Conservation (phyloP, 768 basidiomycete genomes). For the Russula griseocarnosa region DNA sequence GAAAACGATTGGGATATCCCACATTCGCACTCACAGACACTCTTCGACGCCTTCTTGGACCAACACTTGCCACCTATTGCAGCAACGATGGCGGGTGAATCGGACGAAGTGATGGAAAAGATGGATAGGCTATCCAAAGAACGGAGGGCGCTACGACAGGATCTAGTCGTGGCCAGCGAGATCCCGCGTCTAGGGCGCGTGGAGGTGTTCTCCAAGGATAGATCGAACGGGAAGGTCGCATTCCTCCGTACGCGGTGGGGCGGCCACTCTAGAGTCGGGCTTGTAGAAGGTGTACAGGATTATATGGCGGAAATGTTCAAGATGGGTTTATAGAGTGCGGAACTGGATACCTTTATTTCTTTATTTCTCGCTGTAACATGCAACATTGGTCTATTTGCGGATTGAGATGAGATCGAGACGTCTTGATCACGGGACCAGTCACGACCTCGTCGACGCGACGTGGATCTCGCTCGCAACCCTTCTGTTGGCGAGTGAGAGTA, state of each 20-base stretch:
- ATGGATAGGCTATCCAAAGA: constrained; percentile 39
- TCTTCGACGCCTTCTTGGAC: constrained; percentile 67
- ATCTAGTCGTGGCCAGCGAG: constrained; percentile 44
- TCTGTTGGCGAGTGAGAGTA: too few relatives aligned
- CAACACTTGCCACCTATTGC: constrained; percentile 47
- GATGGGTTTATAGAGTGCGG: constrained; percentile 22
- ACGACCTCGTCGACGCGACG: too few relatives aligned
- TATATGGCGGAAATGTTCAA: constrained; percentile 37
- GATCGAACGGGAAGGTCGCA: constrained; percentile 43
- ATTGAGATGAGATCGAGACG: too few relatives aligned
- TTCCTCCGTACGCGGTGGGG: constrained; percentile 57
- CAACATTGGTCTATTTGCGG: neutral
- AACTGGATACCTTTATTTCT: neutral
- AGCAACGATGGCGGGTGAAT: constrained; percentile 32
- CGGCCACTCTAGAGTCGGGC: constrained; percentile 54
- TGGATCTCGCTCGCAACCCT: too few relatives aligned
- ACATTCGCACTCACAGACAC: constrained; percentile 57
- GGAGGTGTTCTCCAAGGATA: constrained; percentile 48
- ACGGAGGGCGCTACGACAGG: constrained; percentile 42
- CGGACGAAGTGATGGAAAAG: constrained; percentile 44
- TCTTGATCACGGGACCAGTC: too few relatives aligned
- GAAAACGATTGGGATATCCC: constrained; percentile 73
- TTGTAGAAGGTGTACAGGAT: constrained; percentile 68
- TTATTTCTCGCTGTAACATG: neutral
- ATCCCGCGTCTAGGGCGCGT: constrained; percentile 50